Evolutionary conservation across 331 rosid species (phyloP), one percentile per base, ranked within the genome.

Genomic region (Saraca asoca): DNA sequence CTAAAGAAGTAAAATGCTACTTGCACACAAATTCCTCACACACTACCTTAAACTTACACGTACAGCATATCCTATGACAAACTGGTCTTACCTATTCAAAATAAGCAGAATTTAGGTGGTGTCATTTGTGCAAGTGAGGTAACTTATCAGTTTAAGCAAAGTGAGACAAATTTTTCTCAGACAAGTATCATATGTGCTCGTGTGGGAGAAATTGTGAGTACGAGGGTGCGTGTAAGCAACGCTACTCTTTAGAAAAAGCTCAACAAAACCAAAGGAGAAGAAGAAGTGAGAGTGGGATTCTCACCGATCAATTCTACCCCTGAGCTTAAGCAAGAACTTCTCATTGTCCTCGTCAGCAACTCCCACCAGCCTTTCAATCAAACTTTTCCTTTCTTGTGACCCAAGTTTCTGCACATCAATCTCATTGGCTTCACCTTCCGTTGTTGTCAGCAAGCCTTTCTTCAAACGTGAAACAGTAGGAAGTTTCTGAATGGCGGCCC

Each of bases 301-400:
- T 67, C 54, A 87, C 98, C 88, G 68, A 20, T 92, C 86, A 59
- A 89, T 58, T 46, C 95, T 76, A 37, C 70, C 31, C 80, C 70
- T 89, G 64, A 92, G 88, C 84, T 87, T 85, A 13, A 78, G 60
- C 85, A 92, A 72, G 64, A 89, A 92, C 72, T 77, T 81, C 74
- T 89, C 95, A 71, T 89, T 92, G 45, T 92, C 98, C 42, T 89
- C 83, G 7, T 92, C 91, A 7, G 85, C 85, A 72, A 82, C 80
- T 55, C 52, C 87, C 16, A 92, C 64, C 0, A 87, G 45, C 58
- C 95, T 83, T 42, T 85, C 82, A 43, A 87, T 74, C 74, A 87
- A 77, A 12, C 33, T 62, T 56, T 43, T 85, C 42, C 53, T 78
- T 68, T 87, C 87, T 77, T 80, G 80, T 43, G 69, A 24, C 54